Conservation (phyloP, 148 eudicot genomes). For the Euryodendron excelsum region DNA sequence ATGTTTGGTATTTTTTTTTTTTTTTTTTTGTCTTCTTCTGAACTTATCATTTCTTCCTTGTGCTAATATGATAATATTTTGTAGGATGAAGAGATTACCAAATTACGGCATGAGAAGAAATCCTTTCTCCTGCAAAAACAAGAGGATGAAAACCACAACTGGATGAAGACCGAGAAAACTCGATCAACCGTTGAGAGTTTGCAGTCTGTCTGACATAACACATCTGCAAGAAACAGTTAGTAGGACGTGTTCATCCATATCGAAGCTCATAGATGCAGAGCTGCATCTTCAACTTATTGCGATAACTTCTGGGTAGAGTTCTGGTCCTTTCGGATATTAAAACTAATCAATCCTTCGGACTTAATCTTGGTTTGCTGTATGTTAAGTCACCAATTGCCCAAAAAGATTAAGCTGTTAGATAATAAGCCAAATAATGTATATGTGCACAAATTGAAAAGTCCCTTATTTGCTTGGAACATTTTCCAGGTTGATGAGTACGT, state of each 20-base stretch:
- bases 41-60: background rate
- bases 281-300: conserved; percentile 74
- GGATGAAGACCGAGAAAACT: conserved; percentile 56
- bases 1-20: background rate
- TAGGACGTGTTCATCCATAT: conserved; percentile 42
- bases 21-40: background rate
- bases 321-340: background rate
- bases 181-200: conserved; percentile 44
- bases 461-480: background rate
- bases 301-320: conserved; percentile 59
- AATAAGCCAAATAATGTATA: too few relatives aligned
- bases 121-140: conserved; percentile 47
- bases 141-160: conserved; percentile 53
- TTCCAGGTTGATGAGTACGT: conserved; percentile 60
- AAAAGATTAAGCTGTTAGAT: too few relatives aligned
- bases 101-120: conserved; percentile 53
- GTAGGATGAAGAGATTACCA: conserved; percentile 64
- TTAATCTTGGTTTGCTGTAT: background rate
- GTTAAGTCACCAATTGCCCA: too few relatives aligned
- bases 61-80: background rate
- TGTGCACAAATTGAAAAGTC: too few relatives aligned
- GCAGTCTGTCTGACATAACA: conserved; percentile 51
- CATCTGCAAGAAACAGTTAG: conserved; percentile 51
- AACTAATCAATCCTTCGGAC: background rate
- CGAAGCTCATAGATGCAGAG: conserved; percentile 47